Base-by-base conservation (phyloP, 768 basidiomycete species). In the Favolaschia claudopus region DNA sequence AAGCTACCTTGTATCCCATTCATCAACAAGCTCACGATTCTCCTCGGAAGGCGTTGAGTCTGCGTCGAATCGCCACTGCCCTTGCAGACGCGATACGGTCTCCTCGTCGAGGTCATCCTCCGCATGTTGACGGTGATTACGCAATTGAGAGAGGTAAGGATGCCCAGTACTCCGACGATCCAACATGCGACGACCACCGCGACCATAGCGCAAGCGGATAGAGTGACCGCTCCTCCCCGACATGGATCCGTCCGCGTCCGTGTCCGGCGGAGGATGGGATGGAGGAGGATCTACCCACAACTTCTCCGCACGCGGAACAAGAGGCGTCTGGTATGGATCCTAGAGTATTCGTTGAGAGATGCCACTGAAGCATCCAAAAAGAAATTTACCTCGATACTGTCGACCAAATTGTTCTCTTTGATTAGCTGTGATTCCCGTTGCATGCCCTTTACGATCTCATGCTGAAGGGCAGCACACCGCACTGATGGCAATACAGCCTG, bases 401-500 rank as follows among this genome's bases (percentile, higher is more conserved):
- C 95, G 65, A 96, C 95, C 89, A 93, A 96, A 46, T 86, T 83
- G 45, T 88, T 83, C 66, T 95, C 91, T 44, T 56, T 56, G 36
- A 55, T 12, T 7, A 80, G 73, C 45, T 95, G 91, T 69, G 88
- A 89, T 71, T 89, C 87, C 45, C 77, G 77, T 24, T 72, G 77
- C 69, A 89, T 72, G 40, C 84, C 79, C n/a, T 79, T 78, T 68
- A 89, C 91, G 70, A 90, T 83, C 69, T 83, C 82, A 42, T 79
- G 80, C 55, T 77, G 82, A 60, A 94, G 89, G 12, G 79, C 74
- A 2, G 78, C 77, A 44, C 82, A 76, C 27, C 92, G 87, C 58
- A 92, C 89, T 70, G 79, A 87, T 0, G 92, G 91, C 4, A 82
- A 81, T 15, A 91, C 79, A 3, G 79, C 68, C 42, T 17, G 45